Base-by-base conservation (phyloP, 345 rosid genomes). In the Eucalyptus shirleyi region DNA sequence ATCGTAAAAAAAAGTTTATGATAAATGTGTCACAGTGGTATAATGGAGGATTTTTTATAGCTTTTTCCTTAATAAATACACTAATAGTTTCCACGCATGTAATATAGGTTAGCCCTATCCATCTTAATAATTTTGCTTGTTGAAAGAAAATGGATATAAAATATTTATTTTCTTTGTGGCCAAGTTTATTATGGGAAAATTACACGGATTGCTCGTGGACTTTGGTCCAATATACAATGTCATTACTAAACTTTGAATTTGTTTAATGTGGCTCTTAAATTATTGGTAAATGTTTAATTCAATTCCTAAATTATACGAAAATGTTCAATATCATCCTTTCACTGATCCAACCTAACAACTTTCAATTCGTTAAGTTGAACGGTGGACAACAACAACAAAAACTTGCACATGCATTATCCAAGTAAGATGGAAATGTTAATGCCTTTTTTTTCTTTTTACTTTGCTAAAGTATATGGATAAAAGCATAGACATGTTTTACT, bases 21-120 rank as follows among this genome's bases (percentile, higher is more conserved):
- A 0, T 53, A 53, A 53, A 53, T 53, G 26, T 53, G 59, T 53
- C 4, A 0, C 1, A 8, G 2, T 53, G 26, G 1, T 21, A 21
- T 53, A 21, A 53, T 53, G 2, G 1, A 53, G 1, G 59, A 21
- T 53, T 53, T 21, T 53, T 53, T 4, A 53, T 53, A 21, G 59
- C 59, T 2, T 53, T 53, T 53, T 21, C 59, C 26, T 53, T 53
- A 21, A 51, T 53, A 53, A 26, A 1, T 28, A 62, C n/a, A 62
- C 17, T 28, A 65, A 65, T 65, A 0, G 34, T 65, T n/a, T n/a
- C 77, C 77, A n/a, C 21, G 18, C 21, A 65, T 65, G 34, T 65
- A 8, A 16, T 65, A 65, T n/a, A 16, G 12, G 21, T 65, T n/a
- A 65, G 21, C 77, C 77, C 77, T 2, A 15, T 62, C 34, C 24